Evolutionary conservation across 2,329 filamentous ascomycete species (phyloP).

Genomic region (Tolypocladium paradoxum): DNA sequence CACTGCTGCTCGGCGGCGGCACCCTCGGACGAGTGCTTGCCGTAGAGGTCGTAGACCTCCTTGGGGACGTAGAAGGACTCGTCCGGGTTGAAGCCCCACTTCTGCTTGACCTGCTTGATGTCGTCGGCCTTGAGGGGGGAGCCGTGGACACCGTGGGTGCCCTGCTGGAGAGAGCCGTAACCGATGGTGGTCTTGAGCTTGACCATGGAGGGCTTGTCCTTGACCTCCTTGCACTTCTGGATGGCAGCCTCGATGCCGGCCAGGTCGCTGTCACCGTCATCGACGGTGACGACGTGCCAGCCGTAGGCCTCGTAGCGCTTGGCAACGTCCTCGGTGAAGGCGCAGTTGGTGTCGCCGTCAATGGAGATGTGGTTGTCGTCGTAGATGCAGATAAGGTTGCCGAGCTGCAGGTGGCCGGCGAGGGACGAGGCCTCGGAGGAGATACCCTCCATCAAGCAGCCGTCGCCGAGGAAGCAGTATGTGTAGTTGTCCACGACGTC

Average conservation of each 20-base stretch:
- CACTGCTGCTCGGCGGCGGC: conserved; percentile 88
- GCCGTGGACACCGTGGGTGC: conserved; percentile 92
- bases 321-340: conserved; percentile 92
- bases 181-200: conserved; percentile 96
- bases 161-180: conserved; percentile 85
- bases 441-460: conserved; percentile 97
- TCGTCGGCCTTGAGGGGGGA: conserved; percentile 93
- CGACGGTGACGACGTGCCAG: conserved; percentile 82
- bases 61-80: conserved; percentile 89
- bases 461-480: conserved; percentile 93
- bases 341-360: conserved; percentile 89
- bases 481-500: conserved; percentile 94
- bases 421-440: conserved; percentile 84
- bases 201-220: conserved; percentile 94
- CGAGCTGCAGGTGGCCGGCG: conserved; percentile 92
- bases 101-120: conserved; percentile 83
- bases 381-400: conserved; percentile 93
- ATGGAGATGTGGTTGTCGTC: conserved; percentile 97
- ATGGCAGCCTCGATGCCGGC: conserved; percentile 82
- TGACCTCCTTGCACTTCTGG: conserved; percentile 73
- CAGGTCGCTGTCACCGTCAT: conserved; percentile 82
- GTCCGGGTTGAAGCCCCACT: conserved; percentile 93
- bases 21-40: conserved; percentile 75
- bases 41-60: conserved; percentile 85
- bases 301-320: conserved; percentile 96